These are phyloP conservation scores for Populus hybrid DNA, from an alignment of 441 rosid species.

Conservation along the genomic window DNA sequence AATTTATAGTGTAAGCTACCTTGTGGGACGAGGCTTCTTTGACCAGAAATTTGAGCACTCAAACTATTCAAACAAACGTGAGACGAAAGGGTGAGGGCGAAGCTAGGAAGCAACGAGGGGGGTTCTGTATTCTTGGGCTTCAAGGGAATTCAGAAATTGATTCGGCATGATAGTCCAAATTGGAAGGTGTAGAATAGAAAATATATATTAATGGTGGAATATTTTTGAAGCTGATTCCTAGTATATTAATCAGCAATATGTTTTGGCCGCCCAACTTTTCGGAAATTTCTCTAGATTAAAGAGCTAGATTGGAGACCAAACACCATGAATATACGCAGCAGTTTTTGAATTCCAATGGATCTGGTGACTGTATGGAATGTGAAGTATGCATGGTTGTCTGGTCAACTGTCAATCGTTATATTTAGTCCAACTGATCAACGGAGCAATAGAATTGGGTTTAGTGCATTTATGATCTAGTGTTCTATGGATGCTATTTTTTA, in stretches of 20 bases:
- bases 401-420: not conserved
- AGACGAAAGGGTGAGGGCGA: not conserved
- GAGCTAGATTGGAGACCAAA: not conserved
- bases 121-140: slow-evolving; percentile 10
- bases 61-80: slow-evolving; percentile 22
- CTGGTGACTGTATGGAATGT: not conserved
- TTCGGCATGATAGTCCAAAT: slow-evolving; percentile 30
- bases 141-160: not conserved
- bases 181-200: slow-evolving; percentile 16
- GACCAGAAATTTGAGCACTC: slow-evolving; percentile 15
- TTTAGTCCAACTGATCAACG: not conserved
- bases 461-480: no score
- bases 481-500: no score
- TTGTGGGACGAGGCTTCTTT: slow-evolving; percentile 7
- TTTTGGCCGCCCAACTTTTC: not conserved
- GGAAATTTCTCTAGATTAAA: not conserved
- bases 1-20: slow-evolving; percentile 19
- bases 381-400: not conserved
- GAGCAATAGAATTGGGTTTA: no score
- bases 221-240: not conserved
- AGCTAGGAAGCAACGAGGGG: slow-evolving; percentile 31
- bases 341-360: slow-evolving; percentile 11
- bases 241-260: not conserved
- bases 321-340: not conserved
- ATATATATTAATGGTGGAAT: not conserved